Evolutionary conservation across 2,329 filamentous ascomycete species (phyloP).

Genomic region (Fusarium drepaniforme): DNA sequence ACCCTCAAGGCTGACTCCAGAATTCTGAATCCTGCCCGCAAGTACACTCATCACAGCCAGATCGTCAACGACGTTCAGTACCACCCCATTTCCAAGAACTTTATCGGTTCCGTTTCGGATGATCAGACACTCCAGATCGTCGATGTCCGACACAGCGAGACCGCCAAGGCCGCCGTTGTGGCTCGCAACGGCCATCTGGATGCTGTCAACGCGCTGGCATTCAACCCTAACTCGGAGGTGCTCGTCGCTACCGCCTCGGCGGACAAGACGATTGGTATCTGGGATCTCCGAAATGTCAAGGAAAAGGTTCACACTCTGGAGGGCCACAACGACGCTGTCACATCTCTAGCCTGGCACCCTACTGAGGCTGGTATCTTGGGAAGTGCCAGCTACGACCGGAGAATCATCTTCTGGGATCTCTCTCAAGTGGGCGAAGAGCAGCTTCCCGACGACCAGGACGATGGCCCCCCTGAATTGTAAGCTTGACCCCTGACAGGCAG

Average conservation of each 20-base stretch:
- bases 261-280: conserved; percentile 94
- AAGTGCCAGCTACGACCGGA: conserved; percentile 91
- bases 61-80: conserved; percentile 98
- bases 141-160: conserved; percentile 80
- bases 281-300: conserved; percentile 93
- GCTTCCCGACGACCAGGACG: conserved; percentile 92
- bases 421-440: conserved; percentile 94
- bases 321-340: conserved; percentile 90
- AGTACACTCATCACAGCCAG: conserved; percentile 88
- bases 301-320: conserved; percentile 91
- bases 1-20: conserved; percentile 78
- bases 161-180: conserved; percentile 75
- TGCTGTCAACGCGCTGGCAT: conserved; percentile 95
- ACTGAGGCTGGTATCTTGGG: conserved; percentile 89
- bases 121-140: conserved; percentile 94
- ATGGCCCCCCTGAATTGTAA: conserved; percentile 94
- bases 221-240: conserved; percentile 92
- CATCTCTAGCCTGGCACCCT: conserved; percentile 94
- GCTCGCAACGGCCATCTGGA: conserved; percentile 84
- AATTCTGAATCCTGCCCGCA: conserved; percentile 76
- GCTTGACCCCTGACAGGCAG: conserved; percentile 50
- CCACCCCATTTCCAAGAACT: conserved; percentile 85
- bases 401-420: conserved; percentile 97
- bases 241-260: conserved; percentile 93
- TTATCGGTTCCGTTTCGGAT: conserved; percentile 95